Percentiles rank a stretch among this genome's conserved stretches.
Conservation (phyloP, 306 rosid species). For the Sesbania bispinosa region DNA sequence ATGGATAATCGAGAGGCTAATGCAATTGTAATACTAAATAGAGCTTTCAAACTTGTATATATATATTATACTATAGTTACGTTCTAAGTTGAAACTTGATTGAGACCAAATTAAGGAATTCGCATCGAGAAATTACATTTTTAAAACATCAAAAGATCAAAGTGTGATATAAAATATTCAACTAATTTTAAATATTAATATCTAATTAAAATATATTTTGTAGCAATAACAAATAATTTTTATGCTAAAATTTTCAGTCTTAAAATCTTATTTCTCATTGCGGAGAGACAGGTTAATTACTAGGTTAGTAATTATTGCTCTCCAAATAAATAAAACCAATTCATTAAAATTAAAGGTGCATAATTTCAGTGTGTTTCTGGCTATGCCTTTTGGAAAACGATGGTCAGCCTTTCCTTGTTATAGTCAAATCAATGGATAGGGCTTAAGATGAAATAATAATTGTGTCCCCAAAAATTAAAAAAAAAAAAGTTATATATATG, state of each 20-base stretch:
- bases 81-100: background rate
- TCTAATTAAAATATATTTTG: too few species aligned
- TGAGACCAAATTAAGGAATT: too few species aligned
- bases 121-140: too few species aligned
- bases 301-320: too few species aligned
- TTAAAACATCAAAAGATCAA: too few species aligned
- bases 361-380: background rate
- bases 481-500: too few species aligned
- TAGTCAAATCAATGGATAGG: background rate
- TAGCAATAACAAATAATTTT: too few species aligned
- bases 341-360: too few species aligned
- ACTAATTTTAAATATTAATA: too few species aligned
- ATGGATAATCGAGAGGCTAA: background rate
- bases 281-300: background rate
- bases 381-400: background rate
- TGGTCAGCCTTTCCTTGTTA: slow-evolving; percentile 11
- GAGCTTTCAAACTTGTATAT: background rate
- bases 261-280: background rate
- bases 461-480: background rate
- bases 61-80: too few species aligned
- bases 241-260: background rate
- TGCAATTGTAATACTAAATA: background rate
- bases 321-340: background rate
- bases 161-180: too few species aligned
- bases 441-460: background rate